These are phyloP conservation scores for Cystobasidium ongulense DNA, from an alignment of 768 basidiomycete species.

Conservation along the genomic window DNA sequence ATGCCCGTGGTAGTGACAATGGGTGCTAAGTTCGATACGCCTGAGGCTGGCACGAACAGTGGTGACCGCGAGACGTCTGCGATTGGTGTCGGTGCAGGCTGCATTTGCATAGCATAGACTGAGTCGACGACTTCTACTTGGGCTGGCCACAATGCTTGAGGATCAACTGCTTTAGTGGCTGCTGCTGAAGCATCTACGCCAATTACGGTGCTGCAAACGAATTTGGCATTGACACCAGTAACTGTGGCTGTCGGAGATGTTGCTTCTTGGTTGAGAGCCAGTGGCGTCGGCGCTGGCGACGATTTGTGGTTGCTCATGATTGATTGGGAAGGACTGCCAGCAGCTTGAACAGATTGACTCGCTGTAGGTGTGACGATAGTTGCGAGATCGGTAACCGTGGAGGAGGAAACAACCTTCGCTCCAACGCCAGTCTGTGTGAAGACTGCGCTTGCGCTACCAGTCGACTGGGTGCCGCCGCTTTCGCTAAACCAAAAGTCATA, in stretches of 20 bases:
- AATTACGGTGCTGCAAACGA: neutral
- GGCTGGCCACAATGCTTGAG: neutral
- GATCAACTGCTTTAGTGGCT: neutral
- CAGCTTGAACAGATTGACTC: neutral
- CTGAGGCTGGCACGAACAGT: no score
- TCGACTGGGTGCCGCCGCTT: neutral
- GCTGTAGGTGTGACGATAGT: neutral
- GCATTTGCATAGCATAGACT: neutral
- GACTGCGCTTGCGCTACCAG: neutral
- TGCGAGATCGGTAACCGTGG: conserved; percentile 8
- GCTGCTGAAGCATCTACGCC: neutral
- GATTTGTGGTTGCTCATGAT: no score
- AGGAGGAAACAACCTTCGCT: neutral
- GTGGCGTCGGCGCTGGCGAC: neutral
- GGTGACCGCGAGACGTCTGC: no score
- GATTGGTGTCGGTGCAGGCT: neutral
- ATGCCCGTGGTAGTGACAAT: neutral
- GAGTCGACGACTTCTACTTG: no score
- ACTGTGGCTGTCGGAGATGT: neutral
- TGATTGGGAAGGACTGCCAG: neutral
- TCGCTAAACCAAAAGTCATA: neutral
- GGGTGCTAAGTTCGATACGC: no score
- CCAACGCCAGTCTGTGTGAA: neutral
- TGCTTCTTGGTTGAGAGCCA: neutral
- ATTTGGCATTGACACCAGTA: neutral